Percentiles rank a stretch among this genome's conserved stretches.
Evolutionary conservation across 164 flowering plant species (phyloP).

Genomic region (Aristolochia contorta): DNA sequence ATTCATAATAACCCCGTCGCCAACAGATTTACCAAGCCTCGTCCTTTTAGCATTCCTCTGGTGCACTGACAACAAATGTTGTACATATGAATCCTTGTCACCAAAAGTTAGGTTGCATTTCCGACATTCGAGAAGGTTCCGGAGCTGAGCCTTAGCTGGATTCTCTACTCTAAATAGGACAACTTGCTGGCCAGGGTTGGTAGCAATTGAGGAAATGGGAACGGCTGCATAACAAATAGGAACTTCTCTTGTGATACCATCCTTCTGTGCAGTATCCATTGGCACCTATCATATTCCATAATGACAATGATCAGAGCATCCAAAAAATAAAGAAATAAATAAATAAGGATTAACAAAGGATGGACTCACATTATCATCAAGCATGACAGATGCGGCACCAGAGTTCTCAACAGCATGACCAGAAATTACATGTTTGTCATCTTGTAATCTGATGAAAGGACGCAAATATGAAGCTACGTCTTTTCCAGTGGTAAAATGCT

Average conservation of each 20-base stretch:
- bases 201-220: conserved; percentile 15
- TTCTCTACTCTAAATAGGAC: conserved; percentile 13
- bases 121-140: conserved; percentile 58
- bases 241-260: conserved; percentile 17
- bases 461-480: conserved; percentile 62
- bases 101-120: conserved; percentile 60
- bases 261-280: conserved; percentile 16
- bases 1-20: conserved; percentile 61
- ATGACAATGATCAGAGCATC: neutral
- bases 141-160: conserved; percentile 42
- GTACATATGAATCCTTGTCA: conserved; percentile 59
- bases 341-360: conserved; percentile 3
- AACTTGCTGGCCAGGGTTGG: conserved; percentile 20
- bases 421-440: conserved; percentile 13
- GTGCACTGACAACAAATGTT: conserved; percentile 59
- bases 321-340: neutral
- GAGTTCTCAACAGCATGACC: conserved; percentile 8
- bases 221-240: conserved; percentile 13
- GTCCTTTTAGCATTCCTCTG: conserved; percentile 49
- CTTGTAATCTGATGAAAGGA: conserved; percentile 30
- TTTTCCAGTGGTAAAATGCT: conserved; percentile 63
- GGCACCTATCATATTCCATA: neutral
- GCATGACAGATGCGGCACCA: conserved; percentile 10
- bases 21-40: conserved; percentile 49
- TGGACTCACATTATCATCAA: conserved; percentile 31